Evolutionary conservation across 306 rosid species (phyloP).

Genomic region (Quercus parvula): DNA sequence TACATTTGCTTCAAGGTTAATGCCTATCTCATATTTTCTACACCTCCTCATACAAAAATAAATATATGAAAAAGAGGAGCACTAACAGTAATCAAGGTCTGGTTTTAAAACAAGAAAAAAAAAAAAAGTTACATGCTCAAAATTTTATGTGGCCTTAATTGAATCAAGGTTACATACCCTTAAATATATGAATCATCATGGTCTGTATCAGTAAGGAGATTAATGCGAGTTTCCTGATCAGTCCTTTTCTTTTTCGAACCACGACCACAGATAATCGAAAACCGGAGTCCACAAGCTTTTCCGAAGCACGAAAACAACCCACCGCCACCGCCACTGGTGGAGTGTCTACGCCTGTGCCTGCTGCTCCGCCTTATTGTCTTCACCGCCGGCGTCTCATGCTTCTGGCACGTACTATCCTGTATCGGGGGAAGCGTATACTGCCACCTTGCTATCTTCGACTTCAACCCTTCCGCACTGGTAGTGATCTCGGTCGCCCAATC

Average conservation of each 20-base stretch:
- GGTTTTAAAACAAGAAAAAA: no score
- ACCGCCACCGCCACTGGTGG: neutral
- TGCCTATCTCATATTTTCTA: neutral
- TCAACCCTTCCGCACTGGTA: slow-evolving; percentile 49
- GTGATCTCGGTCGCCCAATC: slow-evolving; percentile 51
- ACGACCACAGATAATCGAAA: slow-evolving; percentile 58
- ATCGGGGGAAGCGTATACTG: slow-evolving; percentile 54
- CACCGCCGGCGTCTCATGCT: neutral
- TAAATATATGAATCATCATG: slow-evolving; percentile 34
- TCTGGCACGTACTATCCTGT: slow-evolving; percentile 24
- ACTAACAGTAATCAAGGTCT: neutral
- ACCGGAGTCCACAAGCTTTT: slow-evolving; percentile 52
- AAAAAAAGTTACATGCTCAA: no score
- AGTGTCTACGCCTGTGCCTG: neutral
- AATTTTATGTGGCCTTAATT: no score
- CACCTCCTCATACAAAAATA: neutral
- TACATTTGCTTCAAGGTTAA: neutral
- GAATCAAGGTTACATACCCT: neutral
- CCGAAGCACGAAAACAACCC: slow-evolving; percentile 77
- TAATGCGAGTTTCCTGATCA: slow-evolving; percentile 9
- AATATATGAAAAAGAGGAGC: neutral
- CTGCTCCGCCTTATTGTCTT: neutral
- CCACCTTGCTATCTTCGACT: slow-evolving; percentile 76
- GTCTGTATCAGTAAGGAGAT: slow-evolving; percentile 32
- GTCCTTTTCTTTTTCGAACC: slow-evolving; percentile 35